A percentile compares a stretch with the other conserved stretches of the same genome.
Evolutionary conservation across 2,329 filamentous ascomycete genomes (phyloP).

Genomic region (Penicillium verrucosum): DNA sequence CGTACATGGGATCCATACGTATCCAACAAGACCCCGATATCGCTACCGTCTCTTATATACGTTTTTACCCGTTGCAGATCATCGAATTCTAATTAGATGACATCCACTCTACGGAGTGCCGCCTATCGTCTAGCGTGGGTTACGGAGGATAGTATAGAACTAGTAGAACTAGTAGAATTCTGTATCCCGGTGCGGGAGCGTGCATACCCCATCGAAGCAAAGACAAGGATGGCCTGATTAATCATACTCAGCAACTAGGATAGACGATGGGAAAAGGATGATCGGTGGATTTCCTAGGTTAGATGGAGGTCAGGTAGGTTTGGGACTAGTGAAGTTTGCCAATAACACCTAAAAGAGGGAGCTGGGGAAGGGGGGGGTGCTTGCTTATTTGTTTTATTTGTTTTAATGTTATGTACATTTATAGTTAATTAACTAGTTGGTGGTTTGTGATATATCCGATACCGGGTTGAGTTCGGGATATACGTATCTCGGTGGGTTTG

Average conservation of each 20-base stretch:
- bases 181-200: neutral
- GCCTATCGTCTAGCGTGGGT: neutral
- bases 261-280: neutral
- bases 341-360: conserved; percentile 3
- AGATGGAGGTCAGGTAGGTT: neutral
- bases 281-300: neutral
- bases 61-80: neutral
- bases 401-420: neutral
- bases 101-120: neutral
- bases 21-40: neutral
- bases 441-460: conserved; percentile 10
- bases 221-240: neutral
- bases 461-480: neutral
- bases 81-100: neutral
- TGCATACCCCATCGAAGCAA: neutral
- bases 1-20: neutral
- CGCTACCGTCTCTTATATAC: neutral
- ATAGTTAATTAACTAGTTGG: neutral
- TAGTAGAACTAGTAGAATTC: no score
- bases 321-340: neutral
- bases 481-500: neutral
- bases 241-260: neutral
- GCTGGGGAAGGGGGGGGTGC: neutral
- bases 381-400: neutral
- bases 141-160: neutral